A percentile compares a stretch with the other conserved stretches of the same genome.
phyloP scores from a whole-genome alignment of 257 asterid species.

The Ilex asprella region DNA sequence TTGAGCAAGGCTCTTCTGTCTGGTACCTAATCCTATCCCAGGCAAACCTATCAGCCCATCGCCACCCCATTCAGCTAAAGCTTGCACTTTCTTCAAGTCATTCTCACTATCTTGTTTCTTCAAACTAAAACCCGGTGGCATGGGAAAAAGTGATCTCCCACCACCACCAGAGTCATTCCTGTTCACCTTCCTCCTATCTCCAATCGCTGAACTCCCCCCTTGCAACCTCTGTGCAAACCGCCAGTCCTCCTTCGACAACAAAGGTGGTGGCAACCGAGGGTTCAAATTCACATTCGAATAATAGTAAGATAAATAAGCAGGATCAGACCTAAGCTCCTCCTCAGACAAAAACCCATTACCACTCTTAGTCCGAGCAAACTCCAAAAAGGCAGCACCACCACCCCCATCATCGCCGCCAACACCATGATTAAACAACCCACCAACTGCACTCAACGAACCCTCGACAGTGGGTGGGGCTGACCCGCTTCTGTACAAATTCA shows the following conservation, averaged over 20 bases:
- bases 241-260: slow-evolving; percentile 20
- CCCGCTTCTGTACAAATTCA: slow-evolving; percentile 17
- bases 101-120: slow-evolving; percentile 11
- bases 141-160: slow-evolving; percentile 12
- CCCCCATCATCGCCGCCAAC: neutral
- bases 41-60: slow-evolving; percentile 24
- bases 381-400: neutral
- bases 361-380: slow-evolving; percentile 4
- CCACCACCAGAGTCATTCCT: slow-evolving; percentile 9
- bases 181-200: slow-evolving; percentile 17
- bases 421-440: slow-evolving; percentile 8
- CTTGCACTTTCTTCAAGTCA: slow-evolving; percentile 10
- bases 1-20: slow-evolving; percentile 15
- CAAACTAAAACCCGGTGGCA: slow-evolving; percentile 12
- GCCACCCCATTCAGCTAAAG: slow-evolving; percentile 13
- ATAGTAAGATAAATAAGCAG: slow-evolving; percentile 23
- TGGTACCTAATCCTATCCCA: slow-evolving; percentile 19
- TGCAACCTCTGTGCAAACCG: slow-evolving; percentile 19
- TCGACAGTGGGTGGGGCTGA: slow-evolving; percentile 23
- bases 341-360: slow-evolving; percentile 11
- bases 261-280: slow-evolving; percentile 22
- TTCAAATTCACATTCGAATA: slow-evolving; percentile 21
- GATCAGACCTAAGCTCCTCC: slow-evolving; percentile 23
- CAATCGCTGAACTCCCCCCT: slow-evolving; percentile 11
- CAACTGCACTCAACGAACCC: slow-evolving; percentile 25